These are phyloP conservation scores for Willaertia magna DNA, from an alignment of 208 protist species.

Conservation along the genomic window DNA sequence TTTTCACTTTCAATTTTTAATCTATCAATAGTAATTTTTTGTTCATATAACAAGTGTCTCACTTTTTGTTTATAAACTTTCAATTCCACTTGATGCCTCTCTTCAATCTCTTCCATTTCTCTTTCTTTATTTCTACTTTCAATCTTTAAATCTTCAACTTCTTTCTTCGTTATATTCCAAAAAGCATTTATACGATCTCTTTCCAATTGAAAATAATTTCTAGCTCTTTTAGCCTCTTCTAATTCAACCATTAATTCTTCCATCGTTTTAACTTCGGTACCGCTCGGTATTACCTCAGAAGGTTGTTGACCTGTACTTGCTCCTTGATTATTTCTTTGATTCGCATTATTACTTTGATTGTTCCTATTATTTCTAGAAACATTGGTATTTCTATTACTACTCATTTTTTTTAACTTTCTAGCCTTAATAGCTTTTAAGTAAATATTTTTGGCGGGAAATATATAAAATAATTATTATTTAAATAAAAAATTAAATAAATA, in stretches of 20 bases:
- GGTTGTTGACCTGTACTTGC: background rate
- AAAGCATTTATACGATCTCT: conserved; percentile 80
- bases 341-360: too few relatives aligned
- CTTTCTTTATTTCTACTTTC: conserved; percentile 65
- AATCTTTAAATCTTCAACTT: conserved; percentile 60
- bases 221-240: conserved; percentile 64
- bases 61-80: conserved; percentile 94
- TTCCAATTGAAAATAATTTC: conserved; percentile 90
- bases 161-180: conserved; percentile 77
- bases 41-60: conserved; percentile 82
- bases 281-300: background rate
- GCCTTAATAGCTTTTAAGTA: too few relatives aligned
- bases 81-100: conserved; percentile 82
- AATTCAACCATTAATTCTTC: conserved; percentile 54
- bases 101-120: conserved; percentile 81
- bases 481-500: background rate
- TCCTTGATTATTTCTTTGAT: too few relatives aligned
- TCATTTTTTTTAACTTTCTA: too few relatives aligned
- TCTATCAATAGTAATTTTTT: conserved; percentile 48
- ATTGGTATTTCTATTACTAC: too few relatives aligned
- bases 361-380: too few relatives aligned
- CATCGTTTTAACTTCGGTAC: conserved; percentile 21
- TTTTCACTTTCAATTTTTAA: conserved; percentile 37
- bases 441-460: too few relatives aligned
- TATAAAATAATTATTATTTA: too few relatives aligned